These are phyloP conservation scores for Yamadazyma triangularis DNA, from an alignment of 1,139 yeast genomes.

Conservation along the genomic window DNA sequence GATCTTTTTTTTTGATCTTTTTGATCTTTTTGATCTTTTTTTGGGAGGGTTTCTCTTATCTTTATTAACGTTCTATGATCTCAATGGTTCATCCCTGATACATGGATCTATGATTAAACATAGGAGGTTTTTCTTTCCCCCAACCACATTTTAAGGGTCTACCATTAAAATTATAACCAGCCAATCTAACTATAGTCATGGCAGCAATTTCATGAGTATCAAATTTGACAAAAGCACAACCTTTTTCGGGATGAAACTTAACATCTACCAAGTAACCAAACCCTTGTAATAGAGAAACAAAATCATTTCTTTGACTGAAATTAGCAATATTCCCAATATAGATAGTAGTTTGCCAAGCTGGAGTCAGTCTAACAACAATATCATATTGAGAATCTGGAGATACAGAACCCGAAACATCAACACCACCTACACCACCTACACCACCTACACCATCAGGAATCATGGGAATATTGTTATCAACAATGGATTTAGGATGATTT, in stretches of 20 bases:
- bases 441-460: not conserved
- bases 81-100: too few species aligned
- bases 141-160: slow-evolving; percentile 82
- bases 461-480: not conserved
- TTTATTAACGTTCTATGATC: too few species aligned
- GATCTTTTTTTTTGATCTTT: slow-evolving; percentile 1
- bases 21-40: too few species aligned
- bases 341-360: slow-evolving; percentile 84
- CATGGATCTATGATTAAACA: slow-evolving; percentile 4
- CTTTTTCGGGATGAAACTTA: slow-evolving; percentile 75
- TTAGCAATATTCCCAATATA: slow-evolving; percentile 84
- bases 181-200: slow-evolving; percentile 74
- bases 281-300: slow-evolving; percentile 71
- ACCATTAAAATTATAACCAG: slow-evolving; percentile 73
- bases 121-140: slow-evolving; percentile 48
- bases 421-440: too few species aligned
- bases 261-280: slow-evolving; percentile 82
- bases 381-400: slow-evolving; percentile 53
- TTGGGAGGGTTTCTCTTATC: too few species aligned
- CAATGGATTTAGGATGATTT: too few species aligned
- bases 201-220: slow-evolving; percentile 89
- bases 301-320: slow-evolving; percentile 65
- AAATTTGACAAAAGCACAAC: slow-evolving; percentile 81
- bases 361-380: slow-evolving; percentile 68
- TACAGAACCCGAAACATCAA: too few species aligned